Evolutionary conservation across 208 protist species (phyloP).

Genomic region (Leishmania braziliensis): DNA sequence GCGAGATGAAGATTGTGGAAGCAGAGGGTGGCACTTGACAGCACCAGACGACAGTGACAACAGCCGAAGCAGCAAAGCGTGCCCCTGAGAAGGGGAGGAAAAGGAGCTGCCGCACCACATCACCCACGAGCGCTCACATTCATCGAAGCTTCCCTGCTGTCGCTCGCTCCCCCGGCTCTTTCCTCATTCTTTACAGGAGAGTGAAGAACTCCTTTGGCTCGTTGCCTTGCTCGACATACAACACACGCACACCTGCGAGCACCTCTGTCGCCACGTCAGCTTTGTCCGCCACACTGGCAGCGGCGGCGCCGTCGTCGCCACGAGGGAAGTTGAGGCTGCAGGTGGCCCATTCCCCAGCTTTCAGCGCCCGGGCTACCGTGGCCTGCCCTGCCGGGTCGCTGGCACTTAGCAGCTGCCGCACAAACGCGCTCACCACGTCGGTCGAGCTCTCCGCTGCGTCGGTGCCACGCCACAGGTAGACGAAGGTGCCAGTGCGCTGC

Average conservation of each 20-base stretch:
- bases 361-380: neutral
- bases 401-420: neutral
- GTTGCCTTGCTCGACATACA: constrained; percentile 59
- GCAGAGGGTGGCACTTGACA: neutral
- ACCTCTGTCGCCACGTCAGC: neutral
- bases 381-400: neutral
- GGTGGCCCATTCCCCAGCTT: neutral
- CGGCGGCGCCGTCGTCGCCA: neutral
- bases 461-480: constrained; percentile 62
- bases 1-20: neutral
- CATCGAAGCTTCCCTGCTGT: neutral
- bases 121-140: neutral
- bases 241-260: constrained; percentile 24
- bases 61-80: neutral
- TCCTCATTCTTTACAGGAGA: constrained; percentile 16
- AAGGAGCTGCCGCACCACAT: neutral
- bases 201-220: constrained; percentile 80
- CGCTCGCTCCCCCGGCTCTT: neutral
- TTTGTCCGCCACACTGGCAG: neutral
- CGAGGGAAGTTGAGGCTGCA: constrained; percentile 18
- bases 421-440: constrained; percentile 32
- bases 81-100: neutral
- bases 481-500: constrained; percentile 19
- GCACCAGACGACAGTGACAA: neutral
- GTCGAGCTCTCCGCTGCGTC: constrained; percentile 29